Evolutionary conservation across 2,329 filamentous ascomycete genomes (phyloP).

Genomic region (Conoideocrella luteorostrata): DNA sequence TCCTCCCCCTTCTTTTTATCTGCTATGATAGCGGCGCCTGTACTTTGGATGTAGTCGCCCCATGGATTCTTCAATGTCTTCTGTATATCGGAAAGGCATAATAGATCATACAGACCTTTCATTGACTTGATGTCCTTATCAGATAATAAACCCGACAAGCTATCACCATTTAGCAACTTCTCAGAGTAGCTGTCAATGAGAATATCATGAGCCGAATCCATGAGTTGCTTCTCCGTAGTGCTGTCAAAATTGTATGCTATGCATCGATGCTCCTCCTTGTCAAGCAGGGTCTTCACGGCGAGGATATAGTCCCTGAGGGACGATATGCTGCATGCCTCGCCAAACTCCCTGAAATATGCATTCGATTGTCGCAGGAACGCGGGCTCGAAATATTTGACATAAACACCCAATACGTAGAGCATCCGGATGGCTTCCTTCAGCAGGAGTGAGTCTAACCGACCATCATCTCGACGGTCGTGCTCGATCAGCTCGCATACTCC

Average conservation of each 20-base stretch:
- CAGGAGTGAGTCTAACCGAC: conserved; percentile 54
- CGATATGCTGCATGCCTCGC: conserved; percentile 55
- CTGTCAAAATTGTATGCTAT: conserved; percentile 76
- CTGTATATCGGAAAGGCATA: conserved; percentile 66
- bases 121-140: conserved; percentile 64
- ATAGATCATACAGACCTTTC: conserved; percentile 68
- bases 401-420: conserved; percentile 79
- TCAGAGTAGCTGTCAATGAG: conserved; percentile 63
- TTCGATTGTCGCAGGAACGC: conserved; percentile 62
- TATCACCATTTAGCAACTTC: conserved; percentile 58
- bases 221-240: conserved; percentile 71
- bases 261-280: conserved; percentile 67
- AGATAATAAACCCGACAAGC: conserved; percentile 67
- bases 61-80: conserved; percentile 66
- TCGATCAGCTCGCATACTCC: conserved; percentile 70
- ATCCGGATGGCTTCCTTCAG: conserved; percentile 73
- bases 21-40: conserved; percentile 72
- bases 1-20: conserved; percentile 72
- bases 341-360: conserved; percentile 63
- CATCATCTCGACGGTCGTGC: conserved; percentile 56
- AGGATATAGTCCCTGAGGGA: conserved; percentile 70
- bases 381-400: conserved; percentile 73
- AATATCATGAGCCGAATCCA: conserved; percentile 64
- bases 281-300: conserved; percentile 62
- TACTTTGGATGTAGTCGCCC: conserved; percentile 67